A percentile compares a stretch with the other conserved stretches of the same genome.
Evolutionary conservation across 2,329 filamentous ascomycete species (phyloP).

Genomic region (Trichophaea hybrida): DNA sequence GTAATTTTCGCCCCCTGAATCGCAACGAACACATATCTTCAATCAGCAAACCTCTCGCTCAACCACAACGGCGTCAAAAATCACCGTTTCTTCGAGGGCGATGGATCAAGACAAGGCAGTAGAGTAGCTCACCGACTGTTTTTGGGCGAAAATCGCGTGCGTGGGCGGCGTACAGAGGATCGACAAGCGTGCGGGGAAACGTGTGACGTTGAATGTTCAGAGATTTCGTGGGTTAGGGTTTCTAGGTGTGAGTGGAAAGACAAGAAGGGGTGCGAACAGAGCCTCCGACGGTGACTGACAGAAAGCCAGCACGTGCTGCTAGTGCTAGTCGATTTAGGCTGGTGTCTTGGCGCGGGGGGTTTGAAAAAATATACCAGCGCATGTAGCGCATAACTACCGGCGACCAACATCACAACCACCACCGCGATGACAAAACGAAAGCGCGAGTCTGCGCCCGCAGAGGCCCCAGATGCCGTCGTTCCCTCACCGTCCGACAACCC

Average conservation of each 20-base stretch:
- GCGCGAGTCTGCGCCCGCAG: constrained; percentile 7
- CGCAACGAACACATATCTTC: constrained; percentile 18
- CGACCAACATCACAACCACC: not conserved
- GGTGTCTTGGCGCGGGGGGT: not conserved
- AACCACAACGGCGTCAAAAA: constrained; percentile 12
- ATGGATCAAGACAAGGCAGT: constrained; percentile 19
- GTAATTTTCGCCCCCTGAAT: constrained; percentile 1
- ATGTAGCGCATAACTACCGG: not conserved
- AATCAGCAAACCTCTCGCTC: constrained; percentile 14
- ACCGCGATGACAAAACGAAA: constrained; percentile 19
- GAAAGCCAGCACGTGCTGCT: not conserved
- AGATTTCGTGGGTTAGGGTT: constrained; percentile 21
- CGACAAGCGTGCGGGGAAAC: constrained; percentile 12
- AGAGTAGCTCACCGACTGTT: constrained; percentile 18
- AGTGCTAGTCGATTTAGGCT: not conserved
- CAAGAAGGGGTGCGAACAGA: not conserved
- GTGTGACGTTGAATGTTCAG: constrained; percentile 21
- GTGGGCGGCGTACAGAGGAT: constrained; percentile 10
- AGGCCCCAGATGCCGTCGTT: not conserved
- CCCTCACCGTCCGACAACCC: not conserved
- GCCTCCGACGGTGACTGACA: not conserved
- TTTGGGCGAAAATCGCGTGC: constrained; percentile 10
- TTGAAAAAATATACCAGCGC: not conserved
- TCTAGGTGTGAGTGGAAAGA: not conserved
- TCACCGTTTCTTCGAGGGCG: constrained; percentile 17